Evolutionary conservation across 2,329 filamentous ascomycete genomes (phyloP), one percentile per base, ranked within the genome.

Genomic region (Pleoardoris graminearum): DNA sequence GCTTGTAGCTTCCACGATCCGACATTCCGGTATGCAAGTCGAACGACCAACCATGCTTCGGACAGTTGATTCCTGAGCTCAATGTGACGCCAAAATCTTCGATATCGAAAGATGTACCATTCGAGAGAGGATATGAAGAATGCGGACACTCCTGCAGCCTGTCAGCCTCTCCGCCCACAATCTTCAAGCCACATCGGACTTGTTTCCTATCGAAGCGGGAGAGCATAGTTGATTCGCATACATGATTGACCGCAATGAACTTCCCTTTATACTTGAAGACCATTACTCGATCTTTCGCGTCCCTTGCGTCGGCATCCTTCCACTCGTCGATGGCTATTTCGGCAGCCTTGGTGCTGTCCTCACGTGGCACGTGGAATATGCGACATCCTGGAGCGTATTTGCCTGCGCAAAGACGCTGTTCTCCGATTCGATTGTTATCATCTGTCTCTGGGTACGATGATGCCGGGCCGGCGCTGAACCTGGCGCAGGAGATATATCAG

Each of bases 11-110:
- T 1, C 81, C 85, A 0, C 85, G 79, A 65, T 89, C 87, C 1
- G 79, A 79, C 60, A 76, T 76, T 0, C 87, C 87, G 0, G 85
- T 82, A 47, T 84, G 82, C 2, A 89, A 61, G 64, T 90, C 87
- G 68, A 89, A 90, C 0, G 85, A 86, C 87, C 87, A 90, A 4
- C 78, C 82, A 55, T 89, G 86, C 57, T 88, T 88, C 0, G 86
- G 85, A 66, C 87, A 90, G 0, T 79, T 81, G 3, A 90, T 73
- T 0, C 85, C 87, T 0, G 83, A 79, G 49, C 84, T 86, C 6
- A 87, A 68, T 4, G 80, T 76, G 2, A 87, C 73, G 0, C 87
- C 86, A 65, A 89, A 90, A 54, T 90, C 87, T 59, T 90, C 87
- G 60, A 90, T 89, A 48, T 90, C 87, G 52, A 88, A 89, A 0